Evolutionary conservation across 768 basidiomycete species (phyloP).

Genomic region (Lentinula raphanica): DNA sequence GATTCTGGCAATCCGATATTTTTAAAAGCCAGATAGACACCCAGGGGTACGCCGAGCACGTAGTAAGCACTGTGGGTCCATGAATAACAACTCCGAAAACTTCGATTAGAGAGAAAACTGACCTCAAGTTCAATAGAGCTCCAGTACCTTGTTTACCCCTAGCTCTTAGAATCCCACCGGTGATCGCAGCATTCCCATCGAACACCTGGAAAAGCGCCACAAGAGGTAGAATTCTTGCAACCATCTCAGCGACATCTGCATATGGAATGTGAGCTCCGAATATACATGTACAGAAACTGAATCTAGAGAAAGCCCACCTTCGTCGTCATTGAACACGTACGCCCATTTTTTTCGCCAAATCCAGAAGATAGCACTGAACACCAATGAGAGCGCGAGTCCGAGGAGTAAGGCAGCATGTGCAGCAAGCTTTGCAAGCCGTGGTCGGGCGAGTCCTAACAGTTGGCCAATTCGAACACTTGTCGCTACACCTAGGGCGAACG

Average conservation of each 20-base stretch:
- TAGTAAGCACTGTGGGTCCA: slow-evolving; percentile 44
- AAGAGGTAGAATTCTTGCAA: slow-evolving; percentile 48
- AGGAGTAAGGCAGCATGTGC: slow-evolving; percentile 62
- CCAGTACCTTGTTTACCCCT: slow-evolving; percentile 54
- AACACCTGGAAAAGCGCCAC: slow-evolving; percentile 59
- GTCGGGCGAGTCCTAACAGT: slow-evolving; percentile 75
- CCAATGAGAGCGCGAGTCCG: slow-evolving; percentile 51
- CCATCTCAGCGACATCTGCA: slow-evolving; percentile 31
- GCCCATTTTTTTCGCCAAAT: slow-evolving; percentile 64
- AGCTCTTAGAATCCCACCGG: slow-evolving; percentile 57
- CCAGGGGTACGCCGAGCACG: slow-evolving; percentile 55
- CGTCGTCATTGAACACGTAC: slow-evolving; percentile 67
- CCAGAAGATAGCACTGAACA: slow-evolving; percentile 65
- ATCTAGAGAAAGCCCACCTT: slow-evolving; percentile 30
- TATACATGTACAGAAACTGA: not conserved
- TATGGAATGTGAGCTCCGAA: not conserved
- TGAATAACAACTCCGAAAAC: not conserved
- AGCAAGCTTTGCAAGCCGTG: slow-evolving; percentile 65
- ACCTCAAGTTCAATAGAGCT: slow-evolving; percentile 42
- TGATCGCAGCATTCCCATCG: slow-evolving; percentile 50
- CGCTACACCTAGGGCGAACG: slow-evolving; percentile 77
- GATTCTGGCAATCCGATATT: not conserved
- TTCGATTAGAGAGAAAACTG: not conserved
- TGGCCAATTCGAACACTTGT: slow-evolving; percentile 89
- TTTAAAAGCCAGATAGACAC: slow-evolving; percentile 52